Base-by-base conservation (phyloP, 177 flowering plant species). In the Vitis hybrid region DNA sequence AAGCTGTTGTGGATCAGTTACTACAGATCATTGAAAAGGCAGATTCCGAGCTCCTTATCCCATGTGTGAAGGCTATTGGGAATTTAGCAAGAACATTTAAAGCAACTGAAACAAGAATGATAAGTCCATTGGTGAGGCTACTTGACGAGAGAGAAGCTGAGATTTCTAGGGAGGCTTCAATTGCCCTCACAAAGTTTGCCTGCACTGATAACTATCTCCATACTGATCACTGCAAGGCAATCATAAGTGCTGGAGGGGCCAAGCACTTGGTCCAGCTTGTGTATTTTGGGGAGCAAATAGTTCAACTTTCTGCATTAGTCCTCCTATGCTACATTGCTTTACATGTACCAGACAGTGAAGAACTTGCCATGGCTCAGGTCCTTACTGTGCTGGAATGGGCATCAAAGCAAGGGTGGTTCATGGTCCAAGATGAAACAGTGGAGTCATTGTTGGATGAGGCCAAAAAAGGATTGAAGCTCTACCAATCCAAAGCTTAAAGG, bases 331-430 rank as follows among this genome's bases (percentile, higher is more conserved):
- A 84, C 80, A 82, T 86, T 69, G 87, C 93, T 0, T 27, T 73
- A 35, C 84, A 87, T 58, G 87, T 83, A 3, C 90, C 93, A 1
- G 93, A 89, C 64, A 87, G 85, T 58, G 87, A 87, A 59, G 86
- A 77, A 46, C 82, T 89, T 11, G 90, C 89, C 0, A 62, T 76
- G 60, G 83, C 80, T 2, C 85, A 86, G 76, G 90, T 79, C 67
- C 84, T 89, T 10, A 78, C 75, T 0, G 89, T 83, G 61, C 80
- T 89, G 2, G 91, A 87, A 73, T 87, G 90, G 91, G 88, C 91
- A 1, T 83, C 83, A 9, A 89, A 89, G 71, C 89, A 87, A 64
- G 53, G 80, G 1, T 5, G 80, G 1, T 3, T 15, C 50, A 18
- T 82, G 78, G 71, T 70, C 13, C 87, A 86, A 49, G 78, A 80